Conservation (phyloP, 2,329 filamentous ascomycete species). For the Emydomyces testavorans region DNA sequence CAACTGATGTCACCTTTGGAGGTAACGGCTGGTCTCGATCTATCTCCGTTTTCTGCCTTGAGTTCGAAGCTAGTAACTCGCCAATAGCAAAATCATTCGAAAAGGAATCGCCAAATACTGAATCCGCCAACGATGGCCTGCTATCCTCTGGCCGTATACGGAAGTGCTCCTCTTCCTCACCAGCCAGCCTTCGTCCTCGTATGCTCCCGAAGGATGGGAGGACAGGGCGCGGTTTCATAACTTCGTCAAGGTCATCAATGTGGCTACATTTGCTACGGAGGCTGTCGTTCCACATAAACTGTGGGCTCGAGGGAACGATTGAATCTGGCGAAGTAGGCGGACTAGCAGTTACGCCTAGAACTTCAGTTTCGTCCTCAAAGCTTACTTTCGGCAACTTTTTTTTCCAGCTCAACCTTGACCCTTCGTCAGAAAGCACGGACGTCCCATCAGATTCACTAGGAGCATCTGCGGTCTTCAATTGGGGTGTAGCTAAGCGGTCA, state of each 20-base stretch:
- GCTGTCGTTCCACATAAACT: slow-evolving; percentile 22
- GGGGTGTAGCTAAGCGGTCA: slow-evolving; percentile 22
- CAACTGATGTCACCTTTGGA: slow-evolving; percentile 58
- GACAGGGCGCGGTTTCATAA: slow-evolving; percentile 47
- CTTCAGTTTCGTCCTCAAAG: slow-evolving; percentile 50
- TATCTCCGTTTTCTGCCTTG: not conserved
- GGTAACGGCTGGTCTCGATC: slow-evolving; percentile 54
- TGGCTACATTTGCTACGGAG: slow-evolving; percentile 23
- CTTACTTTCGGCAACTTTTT: slow-evolving; percentile 53
- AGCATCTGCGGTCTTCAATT: slow-evolving; percentile 24
- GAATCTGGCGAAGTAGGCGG: slow-evolving; percentile 34
- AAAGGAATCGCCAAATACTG: slow-evolving; percentile 28
- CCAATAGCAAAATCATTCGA: slow-evolving; percentile 43
- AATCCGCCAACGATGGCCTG: slow-evolving; percentile 13
- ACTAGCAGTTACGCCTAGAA: slow-evolving; percentile 37
- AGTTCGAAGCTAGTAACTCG: slow-evolving; percentile 35
- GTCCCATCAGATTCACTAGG: slow-evolving; percentile 48
- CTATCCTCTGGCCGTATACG: slow-evolving; percentile 21
- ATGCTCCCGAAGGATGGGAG: slow-evolving; percentile 55
- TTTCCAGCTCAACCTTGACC: slow-evolving; percentile 31
- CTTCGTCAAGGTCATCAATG: slow-evolving; percentile 43
- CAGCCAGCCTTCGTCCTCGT: slow-evolving; percentile 33
- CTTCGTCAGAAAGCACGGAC: slow-evolving; percentile 40
- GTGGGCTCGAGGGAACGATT: slow-evolving; percentile 26
- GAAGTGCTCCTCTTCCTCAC: slow-evolving; percentile 7